Evolutionary conservation across 176 grass and related monocot genomes (phyloP), one percentile per base, ranked within the genome.

Genomic region (Oryza longistaminata): DNA sequence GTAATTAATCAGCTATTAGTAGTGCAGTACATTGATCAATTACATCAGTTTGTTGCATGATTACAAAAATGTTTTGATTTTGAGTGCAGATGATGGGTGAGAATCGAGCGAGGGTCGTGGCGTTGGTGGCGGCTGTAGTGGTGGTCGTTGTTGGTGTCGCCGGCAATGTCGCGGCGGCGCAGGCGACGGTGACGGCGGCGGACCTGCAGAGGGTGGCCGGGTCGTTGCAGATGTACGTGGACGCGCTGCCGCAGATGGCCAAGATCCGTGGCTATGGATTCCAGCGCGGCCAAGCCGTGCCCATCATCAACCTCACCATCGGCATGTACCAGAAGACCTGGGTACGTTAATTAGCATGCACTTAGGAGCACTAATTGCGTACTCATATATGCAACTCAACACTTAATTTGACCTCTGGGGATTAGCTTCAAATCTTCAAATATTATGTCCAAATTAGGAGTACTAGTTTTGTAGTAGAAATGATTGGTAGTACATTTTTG

Each of bases 321-420:
- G 91, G 91, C 79, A 92, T 92, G 87, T 92, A 83, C 43, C 58
- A 92, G 2, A 92, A 72, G 67, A 89, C 55, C 5, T 87, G 87
- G 91, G 91, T 92, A 84, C 48, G 45, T 53, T 53, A n/a, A 19
- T 21, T 21, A 53, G 13, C 46, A n/a, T 11, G 11, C 9, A 14
- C 12, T 48, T 48, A 48, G 46, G 46, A 48, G 46, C 46, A 48
- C 12, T 48, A 48, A 42, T 42, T 42, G 9, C 40, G 40, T 42
- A 7, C 40, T 42, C 40, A 35, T 35, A 35, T 35, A 35, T 35
- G 34, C 34, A 35, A 35, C 34, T 35, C 34, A 35, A 35, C 34
- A 35, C 34, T 35, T 35, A 39, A 48, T 48, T 48, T 48, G 11
- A 48, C 46, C 12, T 48, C 46, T 48, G 29, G 29, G 3, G 46